Evolutionary conservation across 768 basidiomycete species (phyloP).

Genomic region (Leccinum subgranulosum): DNA sequence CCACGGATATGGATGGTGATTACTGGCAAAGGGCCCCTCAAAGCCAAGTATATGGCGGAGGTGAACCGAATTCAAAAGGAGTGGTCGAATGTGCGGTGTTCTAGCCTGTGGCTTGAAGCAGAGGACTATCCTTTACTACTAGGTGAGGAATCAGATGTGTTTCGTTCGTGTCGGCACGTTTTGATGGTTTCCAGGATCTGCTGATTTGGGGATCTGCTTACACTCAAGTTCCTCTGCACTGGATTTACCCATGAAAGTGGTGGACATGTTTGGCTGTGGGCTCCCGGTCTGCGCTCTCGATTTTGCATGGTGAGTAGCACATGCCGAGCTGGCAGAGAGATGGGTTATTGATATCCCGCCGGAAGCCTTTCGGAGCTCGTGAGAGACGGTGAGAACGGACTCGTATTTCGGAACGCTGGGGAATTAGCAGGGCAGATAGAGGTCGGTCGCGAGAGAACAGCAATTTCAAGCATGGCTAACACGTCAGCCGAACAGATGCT

Average conservation of each 20-base stretch:
- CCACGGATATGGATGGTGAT: constrained; percentile 82
- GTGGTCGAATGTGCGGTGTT: constrained; percentile 78
- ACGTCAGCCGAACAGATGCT: constrained; percentile 41
- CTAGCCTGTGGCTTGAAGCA: constrained; percentile 85
- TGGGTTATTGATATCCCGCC: constrained; percentile 1
- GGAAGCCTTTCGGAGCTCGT: constrained; percentile 83
- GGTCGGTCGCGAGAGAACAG: constrained; percentile 23
- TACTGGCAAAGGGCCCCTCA: constrained; percentile 87
- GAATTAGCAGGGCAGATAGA: constrained; percentile 73
- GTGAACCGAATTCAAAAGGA: constrained; percentile 52
- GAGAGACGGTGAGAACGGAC: constrained; percentile 78
- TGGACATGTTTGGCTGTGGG: constrained; percentile 98
- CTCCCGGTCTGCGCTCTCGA: constrained; percentile 89
- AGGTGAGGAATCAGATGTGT: constrained; percentile 42
- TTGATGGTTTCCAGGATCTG: constrained; percentile 58
- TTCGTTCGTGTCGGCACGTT: not conserved
- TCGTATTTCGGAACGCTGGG: constrained; percentile 63
- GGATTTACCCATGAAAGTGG: constrained; percentile 98
- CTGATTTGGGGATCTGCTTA: constrained; percentile 87
- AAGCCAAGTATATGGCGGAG: constrained; percentile 67
- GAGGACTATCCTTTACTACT: constrained; percentile 87
- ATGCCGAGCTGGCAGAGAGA: not conserved
- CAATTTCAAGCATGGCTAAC: not conserved
- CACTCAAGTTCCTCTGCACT: constrained; percentile 88
- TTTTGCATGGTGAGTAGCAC: constrained; percentile 70